These are phyloP conservation scores for Ophiostoma montium DNA, from an alignment of 2,329 filamentous ascomycete genomes.

Conservation along the genomic window DNA sequence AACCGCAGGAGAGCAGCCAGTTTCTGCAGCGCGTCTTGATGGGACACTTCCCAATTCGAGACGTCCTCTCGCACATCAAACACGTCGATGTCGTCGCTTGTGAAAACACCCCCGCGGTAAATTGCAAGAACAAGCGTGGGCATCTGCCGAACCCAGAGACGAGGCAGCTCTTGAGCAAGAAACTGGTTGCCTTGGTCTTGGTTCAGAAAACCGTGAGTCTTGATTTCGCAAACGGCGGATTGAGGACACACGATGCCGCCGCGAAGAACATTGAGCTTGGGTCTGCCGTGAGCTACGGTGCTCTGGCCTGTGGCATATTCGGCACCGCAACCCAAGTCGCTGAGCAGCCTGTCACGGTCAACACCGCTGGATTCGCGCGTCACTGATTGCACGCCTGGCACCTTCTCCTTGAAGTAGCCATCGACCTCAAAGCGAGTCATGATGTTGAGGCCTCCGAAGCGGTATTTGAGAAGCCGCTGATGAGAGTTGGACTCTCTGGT, in stretches of 20 bases:
- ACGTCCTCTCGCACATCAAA: conserved; percentile 20
- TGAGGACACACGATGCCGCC: conserved; percentile 20
- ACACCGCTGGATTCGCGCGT: background rate
- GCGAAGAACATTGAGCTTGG: conserved; percentile 5
- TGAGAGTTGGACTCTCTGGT: conserved; percentile 43
- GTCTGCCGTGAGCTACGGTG: background rate
- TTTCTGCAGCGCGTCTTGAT: conserved; percentile 18
- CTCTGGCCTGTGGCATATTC: no score
- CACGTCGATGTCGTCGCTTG: conserved; percentile 20
- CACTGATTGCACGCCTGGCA: conserved; percentile 11
- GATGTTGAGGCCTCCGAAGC: conserved; percentile 36
- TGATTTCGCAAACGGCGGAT: conserved; percentile 27
- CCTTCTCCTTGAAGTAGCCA: conserved; percentile 29
- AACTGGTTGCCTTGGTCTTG: conserved; percentile 15
- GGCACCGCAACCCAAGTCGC: background rate
- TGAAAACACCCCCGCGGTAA: conserved; percentile 23
- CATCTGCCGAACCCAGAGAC: conserved; percentile 27
- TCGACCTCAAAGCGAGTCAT: conserved; percentile 45
- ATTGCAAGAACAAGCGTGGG: conserved; percentile 27
- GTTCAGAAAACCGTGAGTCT: conserved; percentile 24
- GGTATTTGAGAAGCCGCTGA: conserved; percentile 46
- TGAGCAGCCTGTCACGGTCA: background rate
- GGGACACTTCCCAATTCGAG: conserved; percentile 23
- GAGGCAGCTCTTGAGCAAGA: conserved; percentile 24
- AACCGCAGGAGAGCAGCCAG: conserved; percentile 20